A percentile compares a stretch with the other conserved stretches of the same genome.
Conservation (phyloP, 306 rosid genomes). For the Prosopis cineraria region DNA sequence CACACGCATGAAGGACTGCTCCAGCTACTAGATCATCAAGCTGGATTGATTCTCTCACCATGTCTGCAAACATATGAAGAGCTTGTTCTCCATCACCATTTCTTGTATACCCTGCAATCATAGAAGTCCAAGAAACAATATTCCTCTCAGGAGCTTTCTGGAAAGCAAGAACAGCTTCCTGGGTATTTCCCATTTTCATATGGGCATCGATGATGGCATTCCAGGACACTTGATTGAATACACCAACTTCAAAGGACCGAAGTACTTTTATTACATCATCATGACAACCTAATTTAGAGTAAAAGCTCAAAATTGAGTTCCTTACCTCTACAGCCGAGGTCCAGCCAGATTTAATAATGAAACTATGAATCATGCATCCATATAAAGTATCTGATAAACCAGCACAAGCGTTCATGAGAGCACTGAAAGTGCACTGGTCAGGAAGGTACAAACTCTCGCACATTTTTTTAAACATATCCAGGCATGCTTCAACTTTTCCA, state of each 20-base stretch:
- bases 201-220: conserved; percentile 75
- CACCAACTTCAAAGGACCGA: conserved; percentile 40
- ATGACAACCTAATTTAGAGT: conserved; percentile 58
- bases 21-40: conserved; percentile 74
- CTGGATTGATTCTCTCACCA: conserved; percentile 53
- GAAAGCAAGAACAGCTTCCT: conserved; percentile 61
- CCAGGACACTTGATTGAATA: conserved; percentile 68
- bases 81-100: conserved; percentile 74
- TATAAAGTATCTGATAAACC: conserved; percentile 44
- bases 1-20: conserved; percentile 79
- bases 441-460: conserved; percentile 46
- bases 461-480: conserved; percentile 66
- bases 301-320: conserved; percentile 75
- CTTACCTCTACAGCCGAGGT: conserved; percentile 57
- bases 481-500: conserved; percentile 60
- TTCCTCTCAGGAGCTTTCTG: conserved; percentile 59
- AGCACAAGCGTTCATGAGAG: conserved; percentile 66
- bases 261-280: conserved; percentile 50
- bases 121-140: conserved; percentile 78
- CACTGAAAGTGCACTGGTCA: conserved; percentile 79
- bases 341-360: conserved; percentile 74
- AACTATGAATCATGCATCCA: conserved; percentile 65
- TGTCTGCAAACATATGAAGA: conserved; percentile 54
- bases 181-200: conserved; percentile 69
- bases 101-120: conserved; percentile 68